These are phyloP conservation scores for Ulota crispa DNA, from an alignment of 225 moss, liverwort and hornwort species.

Conservation along the genomic window DNA sequence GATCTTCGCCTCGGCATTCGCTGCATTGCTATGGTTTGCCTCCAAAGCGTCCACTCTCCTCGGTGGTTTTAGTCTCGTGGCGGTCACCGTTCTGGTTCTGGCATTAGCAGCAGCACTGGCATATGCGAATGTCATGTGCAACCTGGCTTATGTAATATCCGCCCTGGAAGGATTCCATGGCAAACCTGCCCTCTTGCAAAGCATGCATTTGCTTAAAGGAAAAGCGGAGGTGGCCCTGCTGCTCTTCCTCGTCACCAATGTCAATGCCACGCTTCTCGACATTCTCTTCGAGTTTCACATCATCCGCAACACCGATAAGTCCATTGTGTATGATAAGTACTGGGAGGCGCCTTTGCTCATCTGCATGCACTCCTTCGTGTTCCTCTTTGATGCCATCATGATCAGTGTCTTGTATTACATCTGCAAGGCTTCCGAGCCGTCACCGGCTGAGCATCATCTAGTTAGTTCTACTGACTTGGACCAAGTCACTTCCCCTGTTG, in stretches of 20 bases:
- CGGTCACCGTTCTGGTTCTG: slow-evolving; percentile 26
- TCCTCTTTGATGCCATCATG: slow-evolving; percentile 68
- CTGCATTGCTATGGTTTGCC: slow-evolving; percentile 49
- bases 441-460: slow-evolving; percentile 16
- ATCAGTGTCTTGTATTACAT: slow-evolving; percentile 46
- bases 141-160: slow-evolving; percentile 52
- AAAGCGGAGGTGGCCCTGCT: slow-evolving; percentile 37
- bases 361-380: slow-evolving; percentile 86
- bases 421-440: slow-evolving; percentile 35
- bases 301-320: slow-evolving; percentile 34
- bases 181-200: slow-evolving; percentile 41
- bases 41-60: slow-evolving; percentile 39
- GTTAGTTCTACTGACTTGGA: slow-evolving; percentile 24
- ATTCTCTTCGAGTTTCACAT: slow-evolving; percentile 53
- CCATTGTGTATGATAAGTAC: slow-evolving; percentile 31
- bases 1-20: slow-evolving; percentile 55
- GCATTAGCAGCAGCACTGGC: slow-evolving; percentile 34
- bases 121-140: slow-evolving; percentile 47
- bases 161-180: slow-evolving; percentile 54
- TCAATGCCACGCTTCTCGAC: slow-evolving; percentile 63
- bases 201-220: slow-evolving; percentile 33
- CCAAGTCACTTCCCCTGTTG: slow-evolving; percentile 19
- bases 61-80: slow-evolving; percentile 28
- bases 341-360: slow-evolving; percentile 57
- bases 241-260: slow-evolving; percentile 56